phyloP scores from a whole-genome alignment of 139 green algal species.

The Pseudopediastrum boryanum region DNA sequence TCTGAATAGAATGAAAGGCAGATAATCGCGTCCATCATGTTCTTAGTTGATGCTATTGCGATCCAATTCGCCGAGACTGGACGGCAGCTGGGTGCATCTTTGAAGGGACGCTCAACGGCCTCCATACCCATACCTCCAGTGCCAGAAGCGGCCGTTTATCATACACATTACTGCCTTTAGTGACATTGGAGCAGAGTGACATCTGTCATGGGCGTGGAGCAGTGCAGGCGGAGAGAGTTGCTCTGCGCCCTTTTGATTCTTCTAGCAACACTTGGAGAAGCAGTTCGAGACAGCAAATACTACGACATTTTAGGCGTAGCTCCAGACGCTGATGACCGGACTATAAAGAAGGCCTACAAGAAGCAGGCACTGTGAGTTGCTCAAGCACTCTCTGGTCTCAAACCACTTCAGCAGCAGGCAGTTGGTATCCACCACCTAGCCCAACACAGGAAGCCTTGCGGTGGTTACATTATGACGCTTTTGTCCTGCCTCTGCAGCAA shows the following conservation, averaged over 20 bases:
- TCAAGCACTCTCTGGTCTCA: not conserved
- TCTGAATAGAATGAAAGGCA: too few relatives aligned
- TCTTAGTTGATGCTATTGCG: too few relatives aligned
- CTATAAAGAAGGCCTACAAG: conserved; percentile 88
- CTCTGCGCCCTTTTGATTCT: not conserved
- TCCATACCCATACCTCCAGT: too few relatives aligned
- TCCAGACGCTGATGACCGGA: conserved; percentile 71
- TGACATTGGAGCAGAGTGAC: too few relatives aligned
- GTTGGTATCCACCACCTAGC: not conserved
- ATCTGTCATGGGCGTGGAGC: too few relatives aligned
- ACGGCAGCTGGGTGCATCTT: too few relatives aligned
- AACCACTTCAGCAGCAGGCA: not conserved
- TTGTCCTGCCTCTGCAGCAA: conserved; percentile 46
- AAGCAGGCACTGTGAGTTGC: conserved; percentile 65
- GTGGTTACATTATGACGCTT: conserved; percentile 1
- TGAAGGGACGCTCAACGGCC: too few relatives aligned
- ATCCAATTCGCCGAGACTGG: too few relatives aligned
- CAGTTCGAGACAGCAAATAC: conserved; percentile 71
- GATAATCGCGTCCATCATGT: too few relatives aligned
- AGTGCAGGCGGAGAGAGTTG: not conserved
- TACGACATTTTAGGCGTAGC: conserved; percentile 76
- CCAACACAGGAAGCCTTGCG: not conserved
- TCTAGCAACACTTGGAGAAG: not conserved
- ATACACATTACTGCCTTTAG: too few relatives aligned
- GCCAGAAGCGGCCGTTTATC: too few relatives aligned